Evolutionary conservation across 2,329 filamentous ascomycete species (phyloP).

Genomic region (Epichloe coenophiala): DNA sequence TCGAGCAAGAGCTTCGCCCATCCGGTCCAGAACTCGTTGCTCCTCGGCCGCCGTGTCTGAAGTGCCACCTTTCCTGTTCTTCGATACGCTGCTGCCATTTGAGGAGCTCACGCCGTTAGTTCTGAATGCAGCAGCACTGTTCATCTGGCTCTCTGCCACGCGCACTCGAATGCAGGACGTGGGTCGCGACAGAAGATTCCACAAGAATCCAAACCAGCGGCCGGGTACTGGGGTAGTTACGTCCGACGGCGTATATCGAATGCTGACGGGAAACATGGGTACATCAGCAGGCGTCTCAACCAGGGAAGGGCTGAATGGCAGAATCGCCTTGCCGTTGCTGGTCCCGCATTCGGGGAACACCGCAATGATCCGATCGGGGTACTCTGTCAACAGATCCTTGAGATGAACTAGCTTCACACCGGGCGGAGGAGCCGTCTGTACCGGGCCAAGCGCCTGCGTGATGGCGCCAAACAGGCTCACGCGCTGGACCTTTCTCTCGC

Average conservation of each 20-base stretch:
- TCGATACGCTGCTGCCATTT: constrained; percentile 15
- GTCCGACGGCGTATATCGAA: constrained; percentile 79
- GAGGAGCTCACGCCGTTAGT: constrained; percentile 21
- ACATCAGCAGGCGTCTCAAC: constrained; percentile 51
- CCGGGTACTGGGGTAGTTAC: constrained; percentile 82
- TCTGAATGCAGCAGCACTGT: constrained; percentile 27
- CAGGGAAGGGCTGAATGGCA: constrained; percentile 70
- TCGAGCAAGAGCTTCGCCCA: constrained; percentile 77
- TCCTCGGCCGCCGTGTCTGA: constrained; percentile 38
- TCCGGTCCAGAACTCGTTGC: constrained; percentile 56
- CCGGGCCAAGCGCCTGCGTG: constrained; percentile 52
- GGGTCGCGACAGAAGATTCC: constrained; percentile 71
- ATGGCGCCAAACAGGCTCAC: constrained; percentile 69
- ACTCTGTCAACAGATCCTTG: constrained; percentile 45
- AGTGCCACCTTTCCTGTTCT: constrained; percentile 11
- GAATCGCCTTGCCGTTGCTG: constrained; percentile 80
- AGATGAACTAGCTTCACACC: constrained; percentile 44
- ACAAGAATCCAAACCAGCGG: constrained; percentile 60
- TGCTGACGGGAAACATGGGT: constrained; percentile 78
- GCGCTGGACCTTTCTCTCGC: constrained; percentile 56
- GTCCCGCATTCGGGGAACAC: constrained; percentile 92
- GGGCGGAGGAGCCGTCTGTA: constrained; percentile 32
- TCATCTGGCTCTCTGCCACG: constrained; percentile 63
- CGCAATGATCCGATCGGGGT: constrained; percentile 65
- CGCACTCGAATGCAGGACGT: constrained; percentile 85